A percentile compares a stretch with the other conserved stretches of the same genome.
These are phyloP conservation scores for Prunus salicina DNA, from an alignment of 306 rosid genomes.

Conservation along the genomic window DNA sequence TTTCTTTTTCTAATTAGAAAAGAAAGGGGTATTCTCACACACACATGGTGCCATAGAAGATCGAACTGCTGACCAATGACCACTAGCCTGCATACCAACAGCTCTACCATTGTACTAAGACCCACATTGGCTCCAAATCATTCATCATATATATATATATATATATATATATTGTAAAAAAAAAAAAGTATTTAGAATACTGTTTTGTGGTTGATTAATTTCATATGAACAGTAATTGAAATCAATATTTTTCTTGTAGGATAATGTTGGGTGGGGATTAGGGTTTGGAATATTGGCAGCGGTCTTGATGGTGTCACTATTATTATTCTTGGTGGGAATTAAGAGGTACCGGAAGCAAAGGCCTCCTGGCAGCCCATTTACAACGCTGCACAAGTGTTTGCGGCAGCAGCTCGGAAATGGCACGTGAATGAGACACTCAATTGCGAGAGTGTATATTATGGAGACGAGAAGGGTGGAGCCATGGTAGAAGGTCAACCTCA, in stretches of 20 bases:
- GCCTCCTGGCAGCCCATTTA: conserved; percentile 60
- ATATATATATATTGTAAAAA: no score
- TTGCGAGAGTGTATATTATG: conserved; percentile 21
- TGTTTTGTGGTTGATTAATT: neutral
- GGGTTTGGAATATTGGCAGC: conserved; percentile 55
- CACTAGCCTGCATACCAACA: no score
- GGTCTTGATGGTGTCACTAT: conserved; percentile 48
- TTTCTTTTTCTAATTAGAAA: no score
- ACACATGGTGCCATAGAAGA: no score
- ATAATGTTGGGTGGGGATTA: conserved; percentile 66
- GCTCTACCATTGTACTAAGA: no score
- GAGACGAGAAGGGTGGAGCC: conserved; percentile 13
- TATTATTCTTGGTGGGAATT: conserved; percentile 47
- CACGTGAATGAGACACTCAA: conserved; percentile 28
- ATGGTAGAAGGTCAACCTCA: conserved; percentile 20
- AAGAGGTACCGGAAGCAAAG: conserved; percentile 42
- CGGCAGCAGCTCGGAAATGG: conserved; percentile 48
- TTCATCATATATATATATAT: neutral
- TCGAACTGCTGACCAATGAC: no score
- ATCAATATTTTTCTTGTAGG: conserved; percentile 26
- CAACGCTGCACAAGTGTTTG: conserved; percentile 57
- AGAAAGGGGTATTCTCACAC: no score
- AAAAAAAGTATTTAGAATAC: neutral
- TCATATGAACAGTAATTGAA: neutral
- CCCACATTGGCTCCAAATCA: neutral